These are phyloP conservation scores for Colletotrichum endophyticum DNA, from an alignment of 2,329 filamentous ascomycete species.

Conservation along the genomic window DNA sequence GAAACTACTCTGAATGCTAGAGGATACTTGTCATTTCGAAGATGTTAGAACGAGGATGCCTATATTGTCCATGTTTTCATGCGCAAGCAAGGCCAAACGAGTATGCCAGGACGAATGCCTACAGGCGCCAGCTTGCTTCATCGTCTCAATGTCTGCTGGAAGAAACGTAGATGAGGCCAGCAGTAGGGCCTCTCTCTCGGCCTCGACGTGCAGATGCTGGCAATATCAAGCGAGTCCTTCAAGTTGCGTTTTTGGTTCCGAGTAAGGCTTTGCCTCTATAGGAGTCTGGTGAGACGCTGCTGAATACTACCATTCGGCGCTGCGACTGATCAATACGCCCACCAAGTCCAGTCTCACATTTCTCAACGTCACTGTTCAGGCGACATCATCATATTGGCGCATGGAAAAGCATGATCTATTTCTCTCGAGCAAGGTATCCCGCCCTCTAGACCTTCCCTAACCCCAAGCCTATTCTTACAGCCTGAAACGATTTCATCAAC, in stretches of 20 bases:
- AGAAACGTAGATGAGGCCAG: background rate
- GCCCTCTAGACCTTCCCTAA: constrained; percentile 17
- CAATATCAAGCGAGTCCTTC: background rate
- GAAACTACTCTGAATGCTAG: background rate
- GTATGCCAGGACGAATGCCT: background rate
- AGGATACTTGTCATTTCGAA: background rate
- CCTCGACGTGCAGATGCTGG: background rate
- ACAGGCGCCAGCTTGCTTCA: background rate
- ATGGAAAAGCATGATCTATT: constrained; percentile 20
- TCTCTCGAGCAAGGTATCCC: constrained; percentile 15
- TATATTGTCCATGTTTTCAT: background rate
- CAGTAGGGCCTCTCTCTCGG: background rate
- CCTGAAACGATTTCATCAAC: constrained; percentile 17
- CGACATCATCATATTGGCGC: background rate
- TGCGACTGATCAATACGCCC: background rate
- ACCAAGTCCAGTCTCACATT: background rate
- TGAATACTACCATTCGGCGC: background rate
- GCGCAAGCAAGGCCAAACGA: background rate
- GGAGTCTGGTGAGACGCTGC: background rate
- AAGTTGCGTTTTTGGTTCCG: background rate
- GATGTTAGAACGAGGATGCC: background rate
- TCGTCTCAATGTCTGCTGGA: background rate
- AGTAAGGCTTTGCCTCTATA: background rate
- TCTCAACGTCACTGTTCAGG: background rate
- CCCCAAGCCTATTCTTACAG: constrained; percentile 27